Percentiles rank a stretch among this genome's conserved stretches.
Conservation (phyloP, 140 eudicot genomes). For the Bidens hawaiensis region DNA sequence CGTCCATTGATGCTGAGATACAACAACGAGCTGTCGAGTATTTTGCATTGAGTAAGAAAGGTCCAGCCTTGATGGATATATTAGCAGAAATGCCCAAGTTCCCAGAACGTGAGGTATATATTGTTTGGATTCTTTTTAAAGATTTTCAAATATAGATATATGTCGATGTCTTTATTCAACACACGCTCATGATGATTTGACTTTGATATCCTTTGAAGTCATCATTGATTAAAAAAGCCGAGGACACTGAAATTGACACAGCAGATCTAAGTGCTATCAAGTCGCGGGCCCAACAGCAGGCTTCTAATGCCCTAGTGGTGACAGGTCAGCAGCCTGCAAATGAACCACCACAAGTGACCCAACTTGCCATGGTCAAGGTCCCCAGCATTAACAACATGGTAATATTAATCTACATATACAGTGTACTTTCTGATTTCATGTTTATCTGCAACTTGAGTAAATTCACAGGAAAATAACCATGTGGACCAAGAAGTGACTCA, state of each 20-base stretch:
- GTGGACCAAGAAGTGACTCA: slow-evolving; percentile 43
- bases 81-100: slow-evolving; percentile 99
- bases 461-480: slow-evolving; percentile 43
- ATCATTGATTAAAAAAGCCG: slow-evolving; percentile 80
- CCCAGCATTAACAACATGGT: slow-evolving; percentile 59
- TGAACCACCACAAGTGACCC: slow-evolving; percentile 58
- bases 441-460: slow-evolving; percentile 2
- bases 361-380: slow-evolving; percentile 71
- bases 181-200: slow-evolving; percentile 10
- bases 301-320: slow-evolving; percentile 75
- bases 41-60: slow-evolving; percentile 78
- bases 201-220: slow-evolving; percentile 46
- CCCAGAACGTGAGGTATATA: slow-evolving; percentile 91
- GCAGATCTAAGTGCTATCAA: slow-evolving; percentile 96
- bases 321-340: slow-evolving; percentile 66
- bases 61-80: slow-evolving; percentile 81
- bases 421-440: background rate
- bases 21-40: slow-evolving; percentile 98
- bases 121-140: background rate
- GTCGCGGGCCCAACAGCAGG: slow-evolving; percentile 84
- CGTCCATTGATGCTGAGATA: slow-evolving; percentile 91
- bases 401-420: slow-evolving; percentile 18
- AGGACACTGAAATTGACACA: slow-evolving; percentile 91
- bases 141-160: background rate
- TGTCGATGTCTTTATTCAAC: background rate